Conservation (phyloP, 2,329 filamentous ascomycete species). For the Metarhizium humberi region DNA sequence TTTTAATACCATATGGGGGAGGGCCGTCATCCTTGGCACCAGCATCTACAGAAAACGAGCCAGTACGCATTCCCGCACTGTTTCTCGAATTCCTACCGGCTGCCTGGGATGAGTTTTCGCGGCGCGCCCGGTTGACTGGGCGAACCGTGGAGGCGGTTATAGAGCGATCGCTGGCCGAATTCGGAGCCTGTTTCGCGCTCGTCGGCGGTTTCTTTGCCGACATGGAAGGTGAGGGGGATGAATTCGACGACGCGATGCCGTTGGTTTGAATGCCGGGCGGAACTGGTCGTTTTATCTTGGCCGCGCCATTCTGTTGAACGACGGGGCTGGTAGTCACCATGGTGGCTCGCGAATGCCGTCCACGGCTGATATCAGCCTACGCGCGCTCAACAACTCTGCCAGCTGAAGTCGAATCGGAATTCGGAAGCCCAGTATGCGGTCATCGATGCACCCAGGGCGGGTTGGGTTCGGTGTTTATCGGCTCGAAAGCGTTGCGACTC, state of each 20-base stretch:
- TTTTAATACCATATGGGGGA: conserved; percentile 40
- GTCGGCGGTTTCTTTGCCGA: conserved; percentile 44
- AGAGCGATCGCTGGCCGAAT: conserved; percentile 24
- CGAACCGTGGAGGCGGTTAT: conserved; percentile 34
- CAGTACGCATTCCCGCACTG: conserved; percentile 40
- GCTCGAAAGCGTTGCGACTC: background rate
- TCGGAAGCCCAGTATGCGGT: conserved; percentile 3
- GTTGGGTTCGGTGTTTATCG: conserved; percentile 3
- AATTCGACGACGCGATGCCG: conserved; percentile 45
- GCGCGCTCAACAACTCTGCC: conserved; percentile 3
- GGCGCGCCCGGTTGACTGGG: conserved; percentile 47
- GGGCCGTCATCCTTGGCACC: conserved; percentile 30
- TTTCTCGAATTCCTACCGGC: conserved; percentile 39
- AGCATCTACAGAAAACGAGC: conserved; percentile 36
- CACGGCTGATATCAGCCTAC: background rate
- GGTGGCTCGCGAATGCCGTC: conserved; percentile 14
- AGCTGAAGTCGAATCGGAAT: background rate
- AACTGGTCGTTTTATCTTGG: conserved; percentile 60
- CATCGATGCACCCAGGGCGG: conserved; percentile 10
- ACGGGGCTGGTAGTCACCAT: conserved; percentile 50
- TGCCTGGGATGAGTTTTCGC: conserved; percentile 40
- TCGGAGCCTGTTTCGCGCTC: conserved; percentile 30
- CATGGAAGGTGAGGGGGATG: conserved; percentile 50
- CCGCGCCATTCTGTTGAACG: conserved; percentile 30
- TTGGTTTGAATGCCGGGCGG: conserved; percentile 60